Conservation (phyloP, 305 asterid species). For the Fraxinus albicans region DNA sequence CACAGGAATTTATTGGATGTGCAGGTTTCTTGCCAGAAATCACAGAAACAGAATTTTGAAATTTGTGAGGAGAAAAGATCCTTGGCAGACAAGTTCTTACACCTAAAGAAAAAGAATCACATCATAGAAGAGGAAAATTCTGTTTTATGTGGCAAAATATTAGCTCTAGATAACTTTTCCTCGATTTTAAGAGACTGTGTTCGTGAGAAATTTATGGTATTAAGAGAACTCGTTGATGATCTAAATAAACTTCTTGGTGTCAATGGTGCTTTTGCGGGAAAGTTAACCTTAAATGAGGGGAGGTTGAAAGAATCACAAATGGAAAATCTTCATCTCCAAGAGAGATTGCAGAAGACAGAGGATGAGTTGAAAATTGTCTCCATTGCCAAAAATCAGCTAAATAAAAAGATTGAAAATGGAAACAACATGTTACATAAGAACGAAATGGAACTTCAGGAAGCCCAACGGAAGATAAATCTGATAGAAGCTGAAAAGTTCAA, state of each 20-base stretch:
- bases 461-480: slow-evolving; percentile 42
- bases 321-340: slow-evolving; percentile 52
- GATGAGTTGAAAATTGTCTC: slow-evolving; percentile 43
- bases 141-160: slow-evolving; percentile 39
- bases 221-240: slow-evolving; percentile 50
- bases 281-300: slow-evolving; percentile 46
- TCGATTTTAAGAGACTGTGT: slow-evolving; percentile 49
- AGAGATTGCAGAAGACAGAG: slow-evolving; percentile 52
- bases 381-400: slow-evolving; percentile 41
- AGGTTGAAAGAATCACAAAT: slow-evolving; percentile 48
- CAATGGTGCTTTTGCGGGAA: slow-evolving; percentile 45
- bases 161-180: slow-evolving; percentile 53
- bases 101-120: slow-evolving; percentile 42
- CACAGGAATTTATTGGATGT: slow-evolving; percentile 39
- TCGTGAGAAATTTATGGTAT: slow-evolving; percentile 48
- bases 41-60: slow-evolving; percentile 46
- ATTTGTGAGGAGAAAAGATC: slow-evolving; percentile 46
- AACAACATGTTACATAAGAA: slow-evolving; percentile 35
- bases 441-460: slow-evolving; percentile 47
- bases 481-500: slow-evolving; percentile 43
- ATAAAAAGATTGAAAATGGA: slow-evolving; percentile 38
- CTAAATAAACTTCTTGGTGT: slow-evolving; percentile 35
- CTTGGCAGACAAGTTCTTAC: slow-evolving; percentile 36
- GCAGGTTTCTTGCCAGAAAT: slow-evolving; percentile 42
- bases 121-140: slow-evolving; percentile 63